Evolutionary conservation across 2,329 filamentous ascomycete species (phyloP).

Genomic region (Claviceps quebecensis): DNA sequence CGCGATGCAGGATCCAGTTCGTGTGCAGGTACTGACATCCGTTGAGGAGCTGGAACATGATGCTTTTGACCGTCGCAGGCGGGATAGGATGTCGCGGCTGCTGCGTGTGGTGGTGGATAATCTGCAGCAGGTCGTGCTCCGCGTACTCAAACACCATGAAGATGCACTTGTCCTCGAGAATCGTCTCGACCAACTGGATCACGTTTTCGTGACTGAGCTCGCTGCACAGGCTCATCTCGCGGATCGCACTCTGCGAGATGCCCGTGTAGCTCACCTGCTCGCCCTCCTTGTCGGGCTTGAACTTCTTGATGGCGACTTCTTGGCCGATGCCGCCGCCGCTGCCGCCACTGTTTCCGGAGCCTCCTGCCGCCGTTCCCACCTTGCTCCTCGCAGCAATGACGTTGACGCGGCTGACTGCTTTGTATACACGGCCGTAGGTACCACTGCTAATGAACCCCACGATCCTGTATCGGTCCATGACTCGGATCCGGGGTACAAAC

Average conservation of each 20-base stretch:
- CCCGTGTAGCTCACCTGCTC: constrained; percentile 91
- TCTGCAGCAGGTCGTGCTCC: constrained; percentile 92
- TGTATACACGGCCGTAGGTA: constrained; percentile 96
- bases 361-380: not conserved
- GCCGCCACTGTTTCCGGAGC: not conserved
- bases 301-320: constrained; percentile 98
- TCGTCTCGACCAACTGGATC: constrained; percentile 84
- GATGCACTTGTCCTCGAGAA: constrained; percentile 96
- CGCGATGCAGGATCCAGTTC: constrained; percentile 94
- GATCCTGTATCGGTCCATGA: constrained; percentile 88
- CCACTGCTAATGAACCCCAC: constrained; percentile 97
- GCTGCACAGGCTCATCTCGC: constrained; percentile 93
- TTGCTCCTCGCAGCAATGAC: constrained; percentile 3
- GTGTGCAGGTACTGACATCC: constrained; percentile 88
- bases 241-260: constrained; percentile 91
- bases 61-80: constrained; percentile 76
- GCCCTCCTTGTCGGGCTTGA: constrained; percentile 97
- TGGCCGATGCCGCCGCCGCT: constrained; percentile 40
- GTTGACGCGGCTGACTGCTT: constrained; percentile 54
- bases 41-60: constrained; percentile 91
- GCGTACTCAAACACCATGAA: constrained; percentile 99
- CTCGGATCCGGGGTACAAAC: constrained; percentile 68
- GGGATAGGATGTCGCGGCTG: constrained; percentile 80
- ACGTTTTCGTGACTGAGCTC: constrained; percentile 83
- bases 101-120: constrained; percentile 94